Evolutionary conservation across 106 monocot species (phyloP).

Genomic region (Dendrobium chrysotoxum): DNA sequence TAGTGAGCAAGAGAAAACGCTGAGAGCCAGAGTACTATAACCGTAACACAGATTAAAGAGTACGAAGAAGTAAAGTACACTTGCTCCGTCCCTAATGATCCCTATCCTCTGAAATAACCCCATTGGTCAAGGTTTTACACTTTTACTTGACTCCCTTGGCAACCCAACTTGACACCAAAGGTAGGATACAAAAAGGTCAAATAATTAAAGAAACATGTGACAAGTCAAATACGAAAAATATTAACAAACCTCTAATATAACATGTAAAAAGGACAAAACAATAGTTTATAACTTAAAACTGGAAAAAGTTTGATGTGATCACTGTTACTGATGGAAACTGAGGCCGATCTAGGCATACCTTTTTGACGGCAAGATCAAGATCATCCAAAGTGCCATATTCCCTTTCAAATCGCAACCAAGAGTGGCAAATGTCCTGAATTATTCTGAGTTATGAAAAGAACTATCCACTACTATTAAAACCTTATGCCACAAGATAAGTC

Average conservation of each 20-base stretch:
- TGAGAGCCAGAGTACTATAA: too few relatives aligned
- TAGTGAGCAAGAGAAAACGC: too few relatives aligned
- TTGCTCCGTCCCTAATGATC: too few relatives aligned
- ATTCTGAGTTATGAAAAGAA: slow-evolving; percentile 9
- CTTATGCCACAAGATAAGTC: neutral
- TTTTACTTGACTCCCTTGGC: neutral
- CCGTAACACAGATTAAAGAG: too few relatives aligned
- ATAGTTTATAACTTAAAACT: neutral
- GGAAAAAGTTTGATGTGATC: neutral
- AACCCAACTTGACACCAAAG: neutral
- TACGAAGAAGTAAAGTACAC: too few relatives aligned
- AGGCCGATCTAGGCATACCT: slow-evolving; percentile 35
- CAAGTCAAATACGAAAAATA: neutral
- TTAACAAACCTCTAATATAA: neutral
- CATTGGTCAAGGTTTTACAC: too few relatives aligned
- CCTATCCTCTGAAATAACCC: too few relatives aligned
- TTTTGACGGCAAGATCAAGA: slow-evolving; percentile 72
- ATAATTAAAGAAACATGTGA: too few relatives aligned
- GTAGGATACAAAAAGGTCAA: neutral
- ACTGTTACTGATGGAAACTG: neutral
- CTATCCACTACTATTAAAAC: neutral
- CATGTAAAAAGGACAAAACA: neutral
- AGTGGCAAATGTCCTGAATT: slow-evolving; percentile 76
- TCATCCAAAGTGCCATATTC: slow-evolving; percentile 84
- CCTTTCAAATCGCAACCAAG: slow-evolving; percentile 93